Conservation (phyloP, 495 filamentous ascomycete genomes). For the Daldinia childiae region DNA sequence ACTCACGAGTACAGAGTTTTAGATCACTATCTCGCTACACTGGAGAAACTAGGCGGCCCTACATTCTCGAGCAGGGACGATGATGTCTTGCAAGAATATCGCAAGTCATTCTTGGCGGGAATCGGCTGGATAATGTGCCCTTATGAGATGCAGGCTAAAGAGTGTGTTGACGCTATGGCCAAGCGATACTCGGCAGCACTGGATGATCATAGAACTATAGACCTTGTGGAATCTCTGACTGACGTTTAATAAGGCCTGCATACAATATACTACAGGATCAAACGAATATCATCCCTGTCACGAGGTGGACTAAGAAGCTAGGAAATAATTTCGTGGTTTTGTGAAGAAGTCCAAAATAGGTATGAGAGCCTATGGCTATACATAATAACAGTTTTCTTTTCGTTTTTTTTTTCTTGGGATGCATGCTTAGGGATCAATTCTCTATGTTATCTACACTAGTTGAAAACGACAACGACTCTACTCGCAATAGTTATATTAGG, state of each 20-base stretch:
- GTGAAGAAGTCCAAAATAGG: no score
- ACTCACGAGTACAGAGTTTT: conserved; percentile 73
- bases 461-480: no score
- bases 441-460: no score
- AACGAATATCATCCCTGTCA: background rate
- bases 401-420: no score
- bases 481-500: no score
- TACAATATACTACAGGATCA: no score
- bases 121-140: conserved; percentile 28
- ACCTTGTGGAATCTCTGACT: conserved; percentile 15
- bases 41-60: conserved; percentile 37
- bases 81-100: conserved; percentile 40
- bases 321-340: no score
- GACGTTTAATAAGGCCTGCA: background rate
- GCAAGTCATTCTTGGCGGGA: conserved; percentile 21
- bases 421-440: no score
- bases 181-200: conserved; percentile 12
- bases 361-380: no score
- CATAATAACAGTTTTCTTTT: no score
- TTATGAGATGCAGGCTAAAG: conserved; percentile 17
- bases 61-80: conserved; percentile 42
- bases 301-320: background rate
- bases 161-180: conserved; percentile 21
- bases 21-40: conserved; percentile 63
- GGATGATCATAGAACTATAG: conserved; percentile 22